Evolutionary conservation across 78 protist species (phyloP).

Genomic region (Polysphondylium violaceum): DNA sequence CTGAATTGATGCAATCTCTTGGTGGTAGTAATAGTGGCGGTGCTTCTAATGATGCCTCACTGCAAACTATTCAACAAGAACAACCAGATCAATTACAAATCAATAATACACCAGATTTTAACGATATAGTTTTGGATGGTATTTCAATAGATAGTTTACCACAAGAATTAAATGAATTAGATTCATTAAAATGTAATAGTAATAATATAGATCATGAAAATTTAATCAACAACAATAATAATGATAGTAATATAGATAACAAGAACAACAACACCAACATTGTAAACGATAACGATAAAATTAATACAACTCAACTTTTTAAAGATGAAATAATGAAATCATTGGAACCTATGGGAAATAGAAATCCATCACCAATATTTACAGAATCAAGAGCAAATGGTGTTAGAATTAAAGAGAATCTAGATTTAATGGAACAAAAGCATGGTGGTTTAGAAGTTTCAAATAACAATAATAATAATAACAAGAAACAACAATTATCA

Average conservation of each 20-base stretch:
- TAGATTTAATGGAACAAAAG: background rate
- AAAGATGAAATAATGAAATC: background rate
- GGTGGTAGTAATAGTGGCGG: background rate
- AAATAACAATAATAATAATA: too few relatives aligned
- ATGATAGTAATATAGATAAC: background rate
- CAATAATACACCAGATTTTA: background rate
- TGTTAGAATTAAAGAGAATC: conserved; percentile 15
- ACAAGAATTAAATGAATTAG: too few relatives aligned
- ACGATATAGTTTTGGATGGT: conserved; percentile 10
- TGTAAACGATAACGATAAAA: background rate
- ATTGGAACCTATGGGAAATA: background rate
- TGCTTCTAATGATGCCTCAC: too few relatives aligned
- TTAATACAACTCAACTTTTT: background rate
- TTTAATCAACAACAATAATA: background rate
- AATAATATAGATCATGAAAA: background rate
- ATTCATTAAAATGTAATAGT: background rate
- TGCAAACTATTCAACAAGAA: too few relatives aligned
- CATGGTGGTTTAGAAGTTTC: background rate
- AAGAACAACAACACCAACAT: conserved; percentile 14
- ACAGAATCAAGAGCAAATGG: conserved; percentile 13
- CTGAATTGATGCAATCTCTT: conserved; percentile 9
- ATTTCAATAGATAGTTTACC: conserved; percentile 1
- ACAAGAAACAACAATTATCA: conserved; percentile 30
- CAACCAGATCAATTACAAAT: conserved; percentile 9
- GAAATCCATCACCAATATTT: background rate